phyloP scores from a whole-genome alignment of 2,329 filamentous ascomycete genomes.

The Penicillium occitanis region DNA sequence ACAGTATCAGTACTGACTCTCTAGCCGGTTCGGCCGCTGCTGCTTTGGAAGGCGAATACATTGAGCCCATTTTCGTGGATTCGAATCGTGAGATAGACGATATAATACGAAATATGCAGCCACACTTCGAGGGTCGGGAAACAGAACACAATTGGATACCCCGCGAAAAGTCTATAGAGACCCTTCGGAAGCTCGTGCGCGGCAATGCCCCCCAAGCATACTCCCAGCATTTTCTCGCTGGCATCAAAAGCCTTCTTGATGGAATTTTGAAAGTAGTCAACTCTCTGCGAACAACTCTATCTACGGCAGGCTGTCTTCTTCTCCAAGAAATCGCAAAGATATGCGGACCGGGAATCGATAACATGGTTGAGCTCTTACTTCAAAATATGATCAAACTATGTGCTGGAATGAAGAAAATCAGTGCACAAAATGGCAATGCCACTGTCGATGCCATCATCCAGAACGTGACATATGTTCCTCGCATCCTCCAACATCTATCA shows the following conservation, averaged over 20 bases:
- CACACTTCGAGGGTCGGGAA: constrained; percentile 82
- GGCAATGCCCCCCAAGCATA: constrained; percentile 83
- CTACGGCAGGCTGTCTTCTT: constrained; percentile 78
- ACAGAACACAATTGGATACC: constrained; percentile 88
- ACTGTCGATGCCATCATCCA: constrained; percentile 80
- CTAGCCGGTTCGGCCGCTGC: constrained; percentile 32
- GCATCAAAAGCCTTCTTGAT: constrained; percentile 74
- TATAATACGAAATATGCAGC: constrained; percentile 75
- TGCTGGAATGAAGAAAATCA: constrained; percentile 88
- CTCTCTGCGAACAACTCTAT: constrained; percentile 85
- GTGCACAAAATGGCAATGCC: constrained; percentile 75
- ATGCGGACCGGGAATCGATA: constrained; percentile 76
- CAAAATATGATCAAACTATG: constrained; percentile 88
- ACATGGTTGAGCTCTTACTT: constrained; percentile 85
- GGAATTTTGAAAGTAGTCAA: constrained; percentile 82
- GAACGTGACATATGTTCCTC: constrained; percentile 73
- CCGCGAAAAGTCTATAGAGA: constrained; percentile 76
- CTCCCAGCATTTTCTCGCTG: constrained; percentile 65
- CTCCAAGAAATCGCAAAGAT: constrained; percentile 80
- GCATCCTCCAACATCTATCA: constrained; percentile 83
- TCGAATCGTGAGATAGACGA: constrained; percentile 87
- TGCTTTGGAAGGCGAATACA: constrained; percentile 63
- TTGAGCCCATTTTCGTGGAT: constrained; percentile 81
- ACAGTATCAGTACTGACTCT: constrained; percentile 24
- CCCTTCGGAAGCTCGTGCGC: constrained; percentile 73